Percentiles rank a stretch among this genome's conserved stretches.
Evolutionary conservation across 805 yeast genomes (phyloP).

Genomic region (Scheffersomyces stipitis): DNA sequence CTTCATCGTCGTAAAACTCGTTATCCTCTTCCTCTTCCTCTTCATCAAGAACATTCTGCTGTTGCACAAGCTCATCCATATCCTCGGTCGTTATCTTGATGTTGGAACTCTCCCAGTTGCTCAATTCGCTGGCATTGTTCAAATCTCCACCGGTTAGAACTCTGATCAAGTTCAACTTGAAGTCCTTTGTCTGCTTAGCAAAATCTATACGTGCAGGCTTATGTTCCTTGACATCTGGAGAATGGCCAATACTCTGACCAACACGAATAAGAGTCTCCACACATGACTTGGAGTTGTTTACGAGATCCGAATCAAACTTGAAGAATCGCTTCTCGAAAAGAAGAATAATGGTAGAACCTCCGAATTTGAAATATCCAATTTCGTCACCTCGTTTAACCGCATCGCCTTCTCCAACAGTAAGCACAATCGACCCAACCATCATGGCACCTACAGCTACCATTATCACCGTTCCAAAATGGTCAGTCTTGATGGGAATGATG

Average conservation of each 20-base stretch:
- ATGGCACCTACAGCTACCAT: conserved; percentile 92
- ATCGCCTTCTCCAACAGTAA: conserved; percentile 65
- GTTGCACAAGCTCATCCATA: conserved; percentile 15
- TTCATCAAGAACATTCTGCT: conserved; percentile 7
- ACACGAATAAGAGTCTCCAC: conserved; percentile 84
- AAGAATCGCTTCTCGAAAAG: conserved; percentile 55
- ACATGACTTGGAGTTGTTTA: conserved; percentile 61
- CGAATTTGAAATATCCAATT: conserved; percentile 92
- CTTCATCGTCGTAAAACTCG: conserved; percentile 13
- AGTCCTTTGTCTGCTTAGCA: conserved; percentile 45
- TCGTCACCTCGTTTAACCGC: conserved; percentile 70
- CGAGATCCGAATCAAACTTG: conserved; percentile 71
- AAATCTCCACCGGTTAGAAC: conserved; percentile 58
- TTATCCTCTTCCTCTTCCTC: conserved; percentile 11
- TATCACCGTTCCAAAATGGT: conserved; percentile 73
- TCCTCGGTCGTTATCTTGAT: conserved; percentile 23
- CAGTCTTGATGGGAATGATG: conserved; percentile 72
- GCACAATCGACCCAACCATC: conserved; percentile 94
- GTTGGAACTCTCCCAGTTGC: conserved; percentile 39
- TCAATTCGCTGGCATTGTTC: conserved; percentile 26
- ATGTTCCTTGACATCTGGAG: conserved; percentile 48
- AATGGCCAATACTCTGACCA: conserved; percentile 91
- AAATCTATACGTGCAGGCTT: conserved; percentile 48
- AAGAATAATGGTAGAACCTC: conserved; percentile 84
- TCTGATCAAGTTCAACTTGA: conserved; percentile 51